phyloP scores from a whole-genome alignment of 306 rosid genomes.

The Echinosophora koreensis region DNA sequence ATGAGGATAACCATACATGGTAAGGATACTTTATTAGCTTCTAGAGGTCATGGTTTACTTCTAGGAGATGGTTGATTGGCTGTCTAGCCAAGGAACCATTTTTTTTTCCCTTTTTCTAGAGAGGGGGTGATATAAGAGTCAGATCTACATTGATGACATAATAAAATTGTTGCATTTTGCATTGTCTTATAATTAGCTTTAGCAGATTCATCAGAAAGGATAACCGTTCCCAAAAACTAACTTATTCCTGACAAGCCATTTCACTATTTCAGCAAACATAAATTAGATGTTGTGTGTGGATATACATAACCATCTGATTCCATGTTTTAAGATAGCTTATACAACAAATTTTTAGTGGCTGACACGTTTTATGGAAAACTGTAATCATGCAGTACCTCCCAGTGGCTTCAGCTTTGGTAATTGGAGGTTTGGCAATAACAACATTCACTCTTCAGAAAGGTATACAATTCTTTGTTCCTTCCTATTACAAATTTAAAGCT shows the following conservation, averaged over 20 bases:
- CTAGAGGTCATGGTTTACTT: constrained; percentile 8
- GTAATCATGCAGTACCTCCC: constrained; percentile 80
- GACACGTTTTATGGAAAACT: constrained; percentile 47
- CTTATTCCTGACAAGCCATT: constrained; percentile 5
- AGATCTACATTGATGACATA: constrained; percentile 24
- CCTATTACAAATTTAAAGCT: not conserved
- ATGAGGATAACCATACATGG: constrained; percentile 21
- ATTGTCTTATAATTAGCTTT: not conserved
- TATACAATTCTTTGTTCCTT: constrained; percentile 44
- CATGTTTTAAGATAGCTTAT: constrained; percentile 35
- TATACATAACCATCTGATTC: not conserved
- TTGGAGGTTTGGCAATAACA: constrained; percentile 88
- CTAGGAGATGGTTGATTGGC: not conserved
- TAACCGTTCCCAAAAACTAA: not conserved
- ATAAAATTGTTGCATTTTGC: not conserved
- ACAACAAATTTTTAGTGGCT: not conserved
- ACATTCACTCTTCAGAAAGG: constrained; percentile 87
- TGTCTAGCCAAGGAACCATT: no score
- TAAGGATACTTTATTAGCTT: constrained; percentile 7
- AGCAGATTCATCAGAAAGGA: not conserved
- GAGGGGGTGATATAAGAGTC: not conserved
- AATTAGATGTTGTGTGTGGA: constrained; percentile 10
- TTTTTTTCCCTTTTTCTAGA: no score
- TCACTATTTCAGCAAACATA: not conserved
- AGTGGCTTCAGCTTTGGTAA: constrained; percentile 85